phyloP scores from a whole-genome alignment of 2,329 filamentous ascomycete species.

The Diaporthe citriasiana region DNA sequence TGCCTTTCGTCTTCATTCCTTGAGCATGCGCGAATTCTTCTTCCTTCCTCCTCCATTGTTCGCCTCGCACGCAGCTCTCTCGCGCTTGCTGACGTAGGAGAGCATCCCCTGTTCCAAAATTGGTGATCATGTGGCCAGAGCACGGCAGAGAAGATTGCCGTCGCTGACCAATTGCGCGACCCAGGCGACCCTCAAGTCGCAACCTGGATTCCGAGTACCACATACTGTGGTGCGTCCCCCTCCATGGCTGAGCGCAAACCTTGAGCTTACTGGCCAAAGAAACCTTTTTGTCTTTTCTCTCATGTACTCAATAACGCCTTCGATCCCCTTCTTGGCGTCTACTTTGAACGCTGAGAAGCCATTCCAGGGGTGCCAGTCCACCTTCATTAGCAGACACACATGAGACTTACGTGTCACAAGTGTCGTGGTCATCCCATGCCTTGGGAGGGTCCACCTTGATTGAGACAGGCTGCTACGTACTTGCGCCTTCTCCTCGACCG shows the following conservation, averaged over 20 bases:
- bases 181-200: background rate
- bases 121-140: background rate
- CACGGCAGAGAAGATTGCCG: too few relatives aligned
- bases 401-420: background rate
- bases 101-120: background rate
- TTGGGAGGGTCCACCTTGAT: background rate
- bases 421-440: background rate
- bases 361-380: too few relatives aligned
- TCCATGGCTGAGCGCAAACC: background rate
- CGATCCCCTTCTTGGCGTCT: too few relatives aligned
- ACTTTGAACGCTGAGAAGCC: background rate
- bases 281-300: background rate
- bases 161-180: too few relatives aligned
- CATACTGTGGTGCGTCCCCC: too few relatives aligned
- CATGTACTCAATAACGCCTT: too few relatives aligned
- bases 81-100: too few relatives aligned
- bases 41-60: background rate
- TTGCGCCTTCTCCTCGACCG: background rate
- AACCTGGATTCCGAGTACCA: background rate
- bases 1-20: background rate
- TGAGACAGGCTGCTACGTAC: background rate
- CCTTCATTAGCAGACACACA: background rate
- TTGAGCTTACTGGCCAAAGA: too few relatives aligned
- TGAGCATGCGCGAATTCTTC: background rate
- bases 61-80: background rate